Evolutionary conservation across 768 basidiomycete genomes (phyloP).

Genomic region (Mycena maculata): DNA sequence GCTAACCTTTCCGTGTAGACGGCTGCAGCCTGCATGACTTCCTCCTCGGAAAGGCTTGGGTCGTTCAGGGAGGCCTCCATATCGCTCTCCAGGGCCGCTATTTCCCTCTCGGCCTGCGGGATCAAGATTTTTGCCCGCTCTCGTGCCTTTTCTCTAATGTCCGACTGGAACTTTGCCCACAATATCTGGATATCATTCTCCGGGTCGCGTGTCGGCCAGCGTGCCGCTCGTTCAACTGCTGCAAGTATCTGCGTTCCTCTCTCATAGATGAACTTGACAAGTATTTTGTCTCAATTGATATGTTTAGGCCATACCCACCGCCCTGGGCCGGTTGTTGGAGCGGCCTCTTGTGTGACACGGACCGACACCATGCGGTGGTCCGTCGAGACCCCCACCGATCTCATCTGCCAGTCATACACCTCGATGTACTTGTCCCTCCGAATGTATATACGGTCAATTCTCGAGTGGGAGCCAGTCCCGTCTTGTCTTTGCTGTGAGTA

Average conservation of each 20-base stretch:
- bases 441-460: conserved; percentile 53
- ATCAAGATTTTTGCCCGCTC: conserved; percentile 9
- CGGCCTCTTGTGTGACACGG: neutral
- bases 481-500: conserved; percentile 20
- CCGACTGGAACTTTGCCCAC: neutral
- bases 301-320: conserved; percentile 25
- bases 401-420: conserved; percentile 41
- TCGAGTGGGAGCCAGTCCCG: conserved; percentile 36
- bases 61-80: neutral
- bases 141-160: conserved; percentile 1
- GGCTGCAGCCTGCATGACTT: neutral
- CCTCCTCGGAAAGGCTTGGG: neutral
- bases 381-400: conserved; percentile 30
- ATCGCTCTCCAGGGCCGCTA: neutral
- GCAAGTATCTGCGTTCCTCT: conserved; percentile 39
- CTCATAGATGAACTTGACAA: conserved; percentile 20
- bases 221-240: conserved; percentile 33
- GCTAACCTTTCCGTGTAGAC: conserved; percentile 8
- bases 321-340: conserved; percentile 46
- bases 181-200: neutral
- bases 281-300: conserved; percentile 7
- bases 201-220: neutral
- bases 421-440: conserved; percentile 16
- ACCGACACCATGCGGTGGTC: conserved; percentile 44
- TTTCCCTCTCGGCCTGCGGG: conserved; percentile 3